Evolutionary conservation across 306 rosid species (phyloP).

Genomic region (Cicer chorassanicum): DNA sequence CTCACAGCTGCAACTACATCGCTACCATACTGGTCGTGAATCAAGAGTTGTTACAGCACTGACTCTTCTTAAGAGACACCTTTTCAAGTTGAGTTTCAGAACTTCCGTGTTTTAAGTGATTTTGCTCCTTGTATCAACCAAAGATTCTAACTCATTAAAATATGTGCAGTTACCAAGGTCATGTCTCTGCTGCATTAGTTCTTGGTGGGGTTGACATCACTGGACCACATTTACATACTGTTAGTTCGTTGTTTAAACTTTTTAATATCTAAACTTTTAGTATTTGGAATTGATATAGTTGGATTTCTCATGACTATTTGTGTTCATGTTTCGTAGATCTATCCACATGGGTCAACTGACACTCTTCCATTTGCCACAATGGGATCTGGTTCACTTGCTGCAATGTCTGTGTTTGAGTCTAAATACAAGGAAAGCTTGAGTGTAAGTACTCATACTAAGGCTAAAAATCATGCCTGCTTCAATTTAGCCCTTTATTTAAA

Average conservation of each 20-base stretch:
- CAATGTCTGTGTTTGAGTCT: slow-evolving; percentile 57
- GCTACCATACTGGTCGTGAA: slow-evolving; percentile 89
- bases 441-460: slow-evolving; percentile 47
- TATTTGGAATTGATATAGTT: slow-evolving; percentile 33
- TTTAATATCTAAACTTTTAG: neutral
- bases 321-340: slow-evolving; percentile 58
- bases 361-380: slow-evolving; percentile 60
- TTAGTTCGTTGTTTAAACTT: slow-evolving; percentile 51
- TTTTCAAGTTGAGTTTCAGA: slow-evolving; percentile 54
- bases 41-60: slow-evolving; percentile 58
- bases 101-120: slow-evolving; percentile 5
- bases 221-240: slow-evolving; percentile 95
- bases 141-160: slow-evolving; percentile 27
- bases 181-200: slow-evolving; percentile 87
- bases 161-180: slow-evolving; percentile 77
- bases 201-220: slow-evolving; percentile 97
- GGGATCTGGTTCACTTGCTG: slow-evolving; percentile 65
- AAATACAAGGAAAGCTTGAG: slow-evolving; percentile 71
- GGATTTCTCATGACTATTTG: slow-evolving; percentile 45
- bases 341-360: slow-evolving; percentile 90
- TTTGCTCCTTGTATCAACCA: neutral
- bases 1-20: slow-evolving; percentile 92
- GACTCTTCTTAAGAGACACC: slow-evolving; percentile 60
- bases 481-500: neutral
- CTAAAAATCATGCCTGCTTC: neutral